phyloP scores from a whole-genome alignment of 345 rosid genomes.

The Salix arbutifolia region DNA sequence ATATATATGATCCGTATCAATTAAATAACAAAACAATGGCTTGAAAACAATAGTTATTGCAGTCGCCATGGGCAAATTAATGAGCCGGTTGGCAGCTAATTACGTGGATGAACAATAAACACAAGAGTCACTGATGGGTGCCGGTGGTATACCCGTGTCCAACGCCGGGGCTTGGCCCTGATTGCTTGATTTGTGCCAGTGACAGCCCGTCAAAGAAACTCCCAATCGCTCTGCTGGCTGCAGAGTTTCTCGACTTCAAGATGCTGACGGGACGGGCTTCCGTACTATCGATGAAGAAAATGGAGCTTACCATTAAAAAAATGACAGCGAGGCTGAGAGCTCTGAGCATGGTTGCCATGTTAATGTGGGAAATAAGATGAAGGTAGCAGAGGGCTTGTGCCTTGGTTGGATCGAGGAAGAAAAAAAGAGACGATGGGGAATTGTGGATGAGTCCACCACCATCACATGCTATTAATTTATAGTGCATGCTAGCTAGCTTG shows the following conservation, averaged over 20 bases:
- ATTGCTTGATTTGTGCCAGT: slow-evolving; percentile 43
- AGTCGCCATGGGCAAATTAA: neutral
- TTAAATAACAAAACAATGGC: neutral
- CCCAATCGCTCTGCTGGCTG: slow-evolving; percentile 14
- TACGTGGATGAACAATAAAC: neutral
- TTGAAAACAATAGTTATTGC: neutral
- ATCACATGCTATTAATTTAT: neutral
- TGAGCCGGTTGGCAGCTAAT: neutral
- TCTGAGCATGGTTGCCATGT: slow-evolving; percentile 26
- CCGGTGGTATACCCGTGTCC: neutral
- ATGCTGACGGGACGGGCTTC: slow-evolving; percentile 42
- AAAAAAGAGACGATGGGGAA: neutral
- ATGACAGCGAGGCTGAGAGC: slow-evolving; percentile 21
- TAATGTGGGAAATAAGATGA: neutral
- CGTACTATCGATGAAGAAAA: slow-evolving; percentile 15
- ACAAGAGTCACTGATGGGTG: neutral
- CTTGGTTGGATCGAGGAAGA: neutral
- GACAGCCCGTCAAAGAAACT: slow-evolving; percentile 37
- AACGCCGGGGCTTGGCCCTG: slow-evolving; percentile 27
- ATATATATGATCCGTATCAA: neutral
- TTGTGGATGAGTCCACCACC: neutral
- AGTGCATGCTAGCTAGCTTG: neutral
- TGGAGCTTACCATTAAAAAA: slow-evolving; percentile 15
- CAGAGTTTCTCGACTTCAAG: slow-evolving; percentile 8
- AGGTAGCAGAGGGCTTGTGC: neutral